Evolutionary conservation across 1,139 yeast genomes (phyloP).

Genomic region (Yarrowia galli): DNA sequence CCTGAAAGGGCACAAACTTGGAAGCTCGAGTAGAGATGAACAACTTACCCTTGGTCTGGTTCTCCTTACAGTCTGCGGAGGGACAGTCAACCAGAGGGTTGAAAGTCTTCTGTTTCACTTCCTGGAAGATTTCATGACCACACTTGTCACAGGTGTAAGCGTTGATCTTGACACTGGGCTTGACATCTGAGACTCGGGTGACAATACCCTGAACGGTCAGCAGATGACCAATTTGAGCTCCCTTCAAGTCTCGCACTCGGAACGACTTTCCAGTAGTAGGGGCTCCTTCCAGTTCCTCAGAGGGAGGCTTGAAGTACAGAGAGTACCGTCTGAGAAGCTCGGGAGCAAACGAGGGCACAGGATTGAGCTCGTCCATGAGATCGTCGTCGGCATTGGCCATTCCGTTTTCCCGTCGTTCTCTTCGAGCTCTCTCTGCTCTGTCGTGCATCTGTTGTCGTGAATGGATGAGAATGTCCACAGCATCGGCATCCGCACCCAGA

Average conservation of each 20-base stretch:
- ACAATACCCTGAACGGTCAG: conserved; percentile 94
- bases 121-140: conserved; percentile 96
- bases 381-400: conserved; percentile 47
- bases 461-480: conserved; percentile 87
- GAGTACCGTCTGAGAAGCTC: conserved; percentile 85
- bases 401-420: conserved; percentile 56
- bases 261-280: conserved; percentile 60
- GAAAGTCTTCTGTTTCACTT: conserved; percentile 82
- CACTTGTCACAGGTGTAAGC: conserved; percentile 98
- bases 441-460: conserved; percentile 86
- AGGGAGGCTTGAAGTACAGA: conserved; percentile 83
- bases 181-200: conserved; percentile 94
- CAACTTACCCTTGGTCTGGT: conserved; percentile 85
- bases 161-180: conserved; percentile 87
- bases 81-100: conserved; percentile 88
- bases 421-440: conserved; percentile 70
- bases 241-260: conserved; percentile 90
- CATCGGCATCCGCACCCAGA: conserved; percentile 83
- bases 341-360: conserved; percentile 71
- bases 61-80: conserved; percentile 76
- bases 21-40: conserved; percentile 96
- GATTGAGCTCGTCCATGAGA: conserved; percentile 41
- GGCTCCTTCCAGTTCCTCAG: conserved; percentile 54
- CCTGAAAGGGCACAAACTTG: conserved; percentile 93
- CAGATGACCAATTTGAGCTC: conserved; percentile 80